Evolutionary conservation across 1,139 yeast species (phyloP), one percentile per base, ranked within the genome.

Genomic region (Zygoascus meyerae): DNA sequence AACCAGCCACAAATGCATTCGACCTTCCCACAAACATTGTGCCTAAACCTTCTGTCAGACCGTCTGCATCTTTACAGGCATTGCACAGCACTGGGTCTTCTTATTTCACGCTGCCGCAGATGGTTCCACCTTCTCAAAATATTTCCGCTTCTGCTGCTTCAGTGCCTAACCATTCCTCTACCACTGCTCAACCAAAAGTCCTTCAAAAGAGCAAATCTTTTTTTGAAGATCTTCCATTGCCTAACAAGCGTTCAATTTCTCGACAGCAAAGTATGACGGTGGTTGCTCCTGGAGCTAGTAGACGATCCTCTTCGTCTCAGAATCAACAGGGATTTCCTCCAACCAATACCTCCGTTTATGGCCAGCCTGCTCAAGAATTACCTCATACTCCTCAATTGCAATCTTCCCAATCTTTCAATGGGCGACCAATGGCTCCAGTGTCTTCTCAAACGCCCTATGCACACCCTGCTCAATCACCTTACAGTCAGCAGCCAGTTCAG

Each of bases 11-110:
- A 10, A 59, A 58, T 42, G 62, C 63, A 10, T 86, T 85, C 59
- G 95, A 86, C 61, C 80, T 86, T 56, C 95, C 95, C 1, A 68
- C 75, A 34, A 81, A 74, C 46, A 65, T 86, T 44, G 68, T 85
- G 26, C 70, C 74, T 1, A 71, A 69, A 33, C 70, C 52, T 11
- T 44, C 50, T 2, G 43, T 53, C 16, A 52, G 57, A 36, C 44
- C 57, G 2, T 41, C 52, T 8, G 49, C 61, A 11, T 56, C 58
- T 5, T 46, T 46, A 26, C 54, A 52, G 29, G 45, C 38, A 5
- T 30, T 48, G 41, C 44, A 37, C 21, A 32, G 28, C 33, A 29
- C 55, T 42, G 33, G 50, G 8, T 17, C 42, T 7, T 43, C 52
- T n/a, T 37, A 48, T 21, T 48, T 46, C 4, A 44, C 50, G 39